Conservation (phyloP, 495 filamentous ascomycete species). For the Penicillium fimorum region DNA sequence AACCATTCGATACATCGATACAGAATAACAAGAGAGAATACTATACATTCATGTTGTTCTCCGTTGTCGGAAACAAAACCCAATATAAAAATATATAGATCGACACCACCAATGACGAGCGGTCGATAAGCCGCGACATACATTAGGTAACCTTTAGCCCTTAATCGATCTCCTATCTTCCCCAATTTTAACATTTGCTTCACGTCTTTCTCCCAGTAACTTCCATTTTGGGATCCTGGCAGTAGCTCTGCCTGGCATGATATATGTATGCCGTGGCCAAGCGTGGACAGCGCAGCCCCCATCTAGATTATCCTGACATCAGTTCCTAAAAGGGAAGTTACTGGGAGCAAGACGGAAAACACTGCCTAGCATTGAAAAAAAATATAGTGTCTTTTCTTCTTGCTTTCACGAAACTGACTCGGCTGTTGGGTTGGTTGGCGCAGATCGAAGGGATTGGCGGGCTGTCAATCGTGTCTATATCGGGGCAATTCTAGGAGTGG, state of each 20-base stretch:
- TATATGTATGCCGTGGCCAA: neutral
- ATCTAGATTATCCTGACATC: neutral
- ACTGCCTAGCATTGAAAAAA: neutral
- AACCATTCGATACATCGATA: neutral
- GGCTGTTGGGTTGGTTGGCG: neutral
- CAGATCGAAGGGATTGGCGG: neutral
- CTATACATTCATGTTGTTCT: neutral
- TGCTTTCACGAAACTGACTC: neutral
- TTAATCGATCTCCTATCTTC: conserved; percentile 5
- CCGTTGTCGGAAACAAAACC: conserved; percentile 12
- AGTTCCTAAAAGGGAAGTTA: conserved; percentile 17
- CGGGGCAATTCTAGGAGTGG: conserved; percentile 2
- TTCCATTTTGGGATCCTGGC: conserved; percentile 26
- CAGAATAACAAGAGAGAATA: neutral
- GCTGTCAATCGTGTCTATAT: conserved; percentile 8
- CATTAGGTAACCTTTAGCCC: neutral
- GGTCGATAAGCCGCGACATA: conserved; percentile 10
- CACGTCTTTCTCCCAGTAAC: conserved; percentile 22
- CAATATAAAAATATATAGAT: conserved; percentile 9
- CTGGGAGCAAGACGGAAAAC: conserved; percentile 5
- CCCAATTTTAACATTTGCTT: conserved; percentile 1
- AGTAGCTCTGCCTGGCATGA: conserved; percentile 7
- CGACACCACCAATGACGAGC: conserved; percentile 13
- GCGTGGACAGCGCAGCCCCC: neutral
- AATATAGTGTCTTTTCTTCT: neutral